These are phyloP conservation scores for Scheffersomyces stambukii DNA, from an alignment of 1,139 yeast genomes.

Conservation along the genomic window DNA sequence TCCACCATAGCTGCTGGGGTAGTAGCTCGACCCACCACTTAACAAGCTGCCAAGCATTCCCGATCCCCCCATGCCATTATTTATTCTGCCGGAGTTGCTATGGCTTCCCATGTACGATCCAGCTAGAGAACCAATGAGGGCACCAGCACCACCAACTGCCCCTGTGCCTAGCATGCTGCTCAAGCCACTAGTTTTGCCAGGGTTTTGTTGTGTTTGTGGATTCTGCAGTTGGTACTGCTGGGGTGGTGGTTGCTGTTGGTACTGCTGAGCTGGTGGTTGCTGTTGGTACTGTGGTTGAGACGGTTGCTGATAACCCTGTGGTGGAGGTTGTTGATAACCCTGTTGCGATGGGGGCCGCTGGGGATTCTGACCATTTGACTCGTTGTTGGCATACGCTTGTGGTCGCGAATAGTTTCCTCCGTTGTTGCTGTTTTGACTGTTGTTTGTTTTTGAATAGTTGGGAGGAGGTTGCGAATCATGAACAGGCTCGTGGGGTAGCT, in stretches of 20 bases:
- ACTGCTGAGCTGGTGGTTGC: slow-evolving; percentile 3
- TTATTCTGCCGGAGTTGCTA: too few species aligned
- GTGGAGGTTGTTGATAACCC: slow-evolving; percentile 2
- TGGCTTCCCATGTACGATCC: slow-evolving; percentile 1
- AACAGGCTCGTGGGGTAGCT: slow-evolving; percentile 12
- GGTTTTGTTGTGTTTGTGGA: too few species aligned
- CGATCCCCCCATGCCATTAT: too few species aligned
- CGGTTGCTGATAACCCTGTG: background rate
- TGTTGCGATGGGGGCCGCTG: slow-evolving; percentile 2
- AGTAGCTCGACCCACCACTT: too few species aligned
- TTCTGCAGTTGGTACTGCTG: too few species aligned
- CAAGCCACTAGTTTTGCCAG: too few species aligned
- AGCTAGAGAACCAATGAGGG: slow-evolving; percentile 1
- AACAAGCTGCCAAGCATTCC: slow-evolving; percentile 6
- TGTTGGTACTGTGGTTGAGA: slow-evolving; percentile 1
- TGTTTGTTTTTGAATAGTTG: too few species aligned
- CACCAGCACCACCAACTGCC: slow-evolving; percentile 3
- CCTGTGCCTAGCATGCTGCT: too few species aligned
- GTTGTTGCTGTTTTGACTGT: slow-evolving; percentile 1
- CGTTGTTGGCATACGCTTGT: too few species aligned
- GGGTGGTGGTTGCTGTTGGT: slow-evolving; percentile 6
- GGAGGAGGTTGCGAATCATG: slow-evolving; percentile 4
- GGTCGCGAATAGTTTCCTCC: too few species aligned
- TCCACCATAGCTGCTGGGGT: slow-evolving; percentile 6
- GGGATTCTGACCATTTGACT: background rate